Conservation (phyloP, 1,139 yeast genomes). For the Pneumocystis jirovecii region DNA sequence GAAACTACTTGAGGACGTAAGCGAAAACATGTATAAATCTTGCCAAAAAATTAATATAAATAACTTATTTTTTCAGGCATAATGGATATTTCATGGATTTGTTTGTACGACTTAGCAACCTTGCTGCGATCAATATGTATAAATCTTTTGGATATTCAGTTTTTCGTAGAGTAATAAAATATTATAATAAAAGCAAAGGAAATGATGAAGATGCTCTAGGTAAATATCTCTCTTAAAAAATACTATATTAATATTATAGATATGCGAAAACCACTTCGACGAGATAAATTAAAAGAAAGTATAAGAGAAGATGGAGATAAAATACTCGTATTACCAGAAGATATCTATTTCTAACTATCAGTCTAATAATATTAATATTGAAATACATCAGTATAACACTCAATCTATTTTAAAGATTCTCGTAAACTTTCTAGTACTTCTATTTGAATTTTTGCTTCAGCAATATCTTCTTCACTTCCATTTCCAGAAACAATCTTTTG, state of each 20-base stretch:
- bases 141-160: conserved; percentile 76
- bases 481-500: conserved; percentile 78
- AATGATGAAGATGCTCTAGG: conserved; percentile 64
- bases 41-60: conserved; percentile 15
- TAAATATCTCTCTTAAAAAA: not conserved
- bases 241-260: conserved; percentile 21
- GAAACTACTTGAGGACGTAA: conserved; percentile 51
- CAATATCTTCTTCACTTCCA: conserved; percentile 68
- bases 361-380: not conserved
- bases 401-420: not conserved
- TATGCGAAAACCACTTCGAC: conserved; percentile 36
- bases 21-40: conserved; percentile 29
- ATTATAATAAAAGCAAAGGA: conserved; percentile 46
- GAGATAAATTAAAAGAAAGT: conserved; percentile 33
- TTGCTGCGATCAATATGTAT: conserved; percentile 64
- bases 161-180: conserved; percentile 77
- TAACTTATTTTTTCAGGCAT: conserved; percentile 18
- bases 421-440: conserved; percentile 37
- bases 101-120: conserved; percentile 76
- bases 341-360: conserved; percentile 1
- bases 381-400: not conserved
- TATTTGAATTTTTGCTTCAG: conserved; percentile 88
- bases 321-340: conserved; percentile 16
- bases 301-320: conserved; percentile 18
- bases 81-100: conserved; percentile 74